These are phyloP conservation scores for Puccinia novopanici DNA, from an alignment of 1,284 basidiomycete genomes.

Conservation along the genomic window DNA sequence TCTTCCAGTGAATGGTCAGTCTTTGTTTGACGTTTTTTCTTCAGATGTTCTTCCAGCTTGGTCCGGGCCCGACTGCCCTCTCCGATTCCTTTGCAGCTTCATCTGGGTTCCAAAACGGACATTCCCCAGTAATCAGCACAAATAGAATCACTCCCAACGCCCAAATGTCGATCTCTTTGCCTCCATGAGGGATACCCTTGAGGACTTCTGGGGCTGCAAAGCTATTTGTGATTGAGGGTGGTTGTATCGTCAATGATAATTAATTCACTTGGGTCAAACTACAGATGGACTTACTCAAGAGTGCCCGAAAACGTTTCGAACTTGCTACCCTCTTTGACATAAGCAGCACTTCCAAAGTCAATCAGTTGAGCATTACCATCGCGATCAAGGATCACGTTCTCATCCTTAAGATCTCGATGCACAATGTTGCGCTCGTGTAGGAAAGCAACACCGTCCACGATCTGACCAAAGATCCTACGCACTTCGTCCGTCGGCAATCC, in stretches of 20 bases:
- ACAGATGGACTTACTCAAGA: slow-evolving; percentile 53
- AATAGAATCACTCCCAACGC: slow-evolving; percentile 97
- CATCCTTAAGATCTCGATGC: slow-evolving; percentile 97
- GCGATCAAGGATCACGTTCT: slow-evolving; percentile 74
- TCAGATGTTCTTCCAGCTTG: slow-evolving; percentile 64
- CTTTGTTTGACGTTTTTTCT: slow-evolving; percentile 68
- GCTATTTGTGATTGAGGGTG: slow-evolving; percentile 54
- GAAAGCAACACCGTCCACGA: slow-evolving; percentile 87
- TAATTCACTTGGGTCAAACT: neutral
- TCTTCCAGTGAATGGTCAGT: slow-evolving; percentile 65
- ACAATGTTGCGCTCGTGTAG: slow-evolving; percentile 90
- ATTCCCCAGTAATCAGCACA: slow-evolving; percentile 91
- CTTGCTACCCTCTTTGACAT: slow-evolving; percentile 57
- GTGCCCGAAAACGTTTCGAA: slow-evolving; percentile 59
- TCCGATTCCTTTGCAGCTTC: slow-evolving; percentile 75
- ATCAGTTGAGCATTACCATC: slow-evolving; percentile 78
- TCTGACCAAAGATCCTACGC: slow-evolving; percentile 85
- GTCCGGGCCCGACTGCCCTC: slow-evolving; percentile 65
- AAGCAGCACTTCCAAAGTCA: slow-evolving; percentile 64
- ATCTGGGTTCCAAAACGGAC: slow-evolving; percentile 82
- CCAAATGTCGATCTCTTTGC: slow-evolving; percentile 98
- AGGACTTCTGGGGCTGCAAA: slow-evolving; percentile 97
- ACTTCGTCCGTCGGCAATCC: slow-evolving; percentile 77
- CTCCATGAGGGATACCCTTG: slow-evolving; percentile 87
- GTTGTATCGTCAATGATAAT: neutral